Conservation (phyloP, 495 filamentous ascomycete species). For the Aspergillus wentii region DNA sequence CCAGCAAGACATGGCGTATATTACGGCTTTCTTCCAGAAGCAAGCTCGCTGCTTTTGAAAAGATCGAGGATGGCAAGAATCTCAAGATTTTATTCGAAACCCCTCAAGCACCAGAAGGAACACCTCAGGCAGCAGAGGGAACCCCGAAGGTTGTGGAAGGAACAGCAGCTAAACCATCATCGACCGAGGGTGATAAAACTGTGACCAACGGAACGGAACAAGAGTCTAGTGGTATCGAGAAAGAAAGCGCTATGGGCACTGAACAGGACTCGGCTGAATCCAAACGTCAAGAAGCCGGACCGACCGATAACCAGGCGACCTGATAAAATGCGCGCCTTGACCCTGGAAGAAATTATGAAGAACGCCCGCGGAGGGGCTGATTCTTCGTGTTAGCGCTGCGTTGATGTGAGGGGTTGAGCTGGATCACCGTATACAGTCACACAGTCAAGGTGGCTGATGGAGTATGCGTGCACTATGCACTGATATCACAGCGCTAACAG, state of each 20-base stretch:
- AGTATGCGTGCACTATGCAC: too few species aligned
- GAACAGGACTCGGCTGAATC: slow-evolving; percentile 12
- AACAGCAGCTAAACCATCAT: too few species aligned
- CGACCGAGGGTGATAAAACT: slow-evolving; percentile 12
- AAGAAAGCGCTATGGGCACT: slow-evolving; percentile 5
- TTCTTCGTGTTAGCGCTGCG: too few species aligned
- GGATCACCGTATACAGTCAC: too few species aligned
- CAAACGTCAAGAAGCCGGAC: slow-evolving; percentile 7
- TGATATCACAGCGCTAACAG: slow-evolving; percentile 13
- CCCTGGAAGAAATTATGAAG: too few species aligned
- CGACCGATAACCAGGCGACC: slow-evolving; percentile 7
- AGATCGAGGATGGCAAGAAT: slow-evolving; percentile 76
- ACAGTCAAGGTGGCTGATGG: too few species aligned
- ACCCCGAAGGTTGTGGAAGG: slow-evolving; percentile 10
- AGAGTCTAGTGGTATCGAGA: slow-evolving; percentile 14
- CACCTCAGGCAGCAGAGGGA: slow-evolving; percentile 23
- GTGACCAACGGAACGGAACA: too few species aligned
- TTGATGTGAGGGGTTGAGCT: too few species aligned
- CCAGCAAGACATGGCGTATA: slow-evolving; percentile 84
- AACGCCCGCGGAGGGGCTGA: too few species aligned
- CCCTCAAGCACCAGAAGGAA: slow-evolving; percentile 22
- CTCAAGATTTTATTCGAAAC: slow-evolving; percentile 47
- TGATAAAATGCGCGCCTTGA: slow-evolving; percentile 10
- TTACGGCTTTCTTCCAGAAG: slow-evolving; percentile 70
- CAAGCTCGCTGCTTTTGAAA: slow-evolving; percentile 74